Base-by-base conservation (phyloP, 805 yeast species). In the Yarrowia keelungensis region DNA sequence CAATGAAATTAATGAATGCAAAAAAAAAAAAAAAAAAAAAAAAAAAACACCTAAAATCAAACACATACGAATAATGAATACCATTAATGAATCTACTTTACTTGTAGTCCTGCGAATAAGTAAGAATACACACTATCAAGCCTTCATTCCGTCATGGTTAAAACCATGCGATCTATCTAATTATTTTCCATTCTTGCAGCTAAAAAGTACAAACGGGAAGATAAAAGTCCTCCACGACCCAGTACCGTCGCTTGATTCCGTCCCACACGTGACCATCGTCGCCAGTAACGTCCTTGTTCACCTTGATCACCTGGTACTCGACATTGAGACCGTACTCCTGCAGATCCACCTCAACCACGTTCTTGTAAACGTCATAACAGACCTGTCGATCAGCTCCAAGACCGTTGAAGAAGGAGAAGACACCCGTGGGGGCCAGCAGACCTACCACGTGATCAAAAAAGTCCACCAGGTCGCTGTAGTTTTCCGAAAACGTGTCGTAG, bases 401-500 rank as follows among this genome's bases (percentile, higher is more conserved):
- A 0, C 98, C 98, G 75, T 93, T 94, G 83, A 93, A 93, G 76
- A 92, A 93, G 5, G 97, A 91, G 71, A 93, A 92, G 0, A 87
- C 84, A 9, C 98, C 98, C 42, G 86, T 84, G 8, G 95, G 91
- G 76, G 89, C 89, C 72, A 93, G 79, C 62, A 93, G 79, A 0
- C 97, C 98, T 19, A 92, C 96, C 5, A 91, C 83, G 12, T 84
- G 75, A 78, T 94, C 97, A 75, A 89, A 91, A 36, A 94, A 81
- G 64, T 91, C 94, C 58, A 92, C 81, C 95, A 93, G 90, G 76
- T 93, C 97, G 70, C 82, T 82, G 77, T 94, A 93, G 76, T 91
- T 96, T 76, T 93, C 98, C 71, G 97, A 90, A 77, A 89, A 93
- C 0, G 98, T 94, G 76, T 93, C 98, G 76, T 90, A 93, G 78